Base-by-base conservation (phyloP, 768 basidiomycete species). In the Mycena crocata region DNA sequence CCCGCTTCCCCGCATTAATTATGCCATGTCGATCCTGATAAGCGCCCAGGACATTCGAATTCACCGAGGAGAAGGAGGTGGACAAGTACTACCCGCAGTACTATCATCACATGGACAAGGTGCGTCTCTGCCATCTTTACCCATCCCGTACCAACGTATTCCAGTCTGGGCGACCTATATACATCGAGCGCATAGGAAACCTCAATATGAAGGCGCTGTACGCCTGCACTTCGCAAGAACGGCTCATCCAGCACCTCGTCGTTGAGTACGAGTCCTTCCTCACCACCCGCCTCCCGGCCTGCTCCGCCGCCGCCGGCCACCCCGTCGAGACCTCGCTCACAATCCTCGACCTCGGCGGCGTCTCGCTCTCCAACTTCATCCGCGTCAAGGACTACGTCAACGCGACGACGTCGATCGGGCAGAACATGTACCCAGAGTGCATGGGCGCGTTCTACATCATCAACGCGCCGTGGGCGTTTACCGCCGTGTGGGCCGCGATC, bases 391-490 rank as follows among this genome's bases (percentile, higher is more conserved):
- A 94, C 80, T 97, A 95, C 84, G 92, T 99, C 49, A 85, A 83
- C 59, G 79, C 86, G 21, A 93, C 96, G 0, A 83, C 92, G 0
- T 75, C 78, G 32, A 91, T 99, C 79, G 94, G 95, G 21, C 96
- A 98, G 79, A 89, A 98, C 83, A 85, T 93, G 72, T 99, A 96
- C 80, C 94, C 95, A 2, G 94, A 97, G 78, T 48, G 57, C 71
- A 94, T 98, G 96, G 97, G 97, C 83, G 93, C 93, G 77, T 98
- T 99, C 84, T 99, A 94, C 85, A 96, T 99, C 86, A 92, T 98
- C 86, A 98, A 99, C 75, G 93, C 95, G 2, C 97, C 97, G 0
- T 98, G 92, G 90, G 86, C 90, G 55, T 99, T 99, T 83, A 86
- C 87, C 54, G 87, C 91, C 45, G 92, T 97, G 31, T 99, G 97